Base-by-base conservation (phyloP, 441 rosid genomes). In the Erysimum cheiri region DNA sequence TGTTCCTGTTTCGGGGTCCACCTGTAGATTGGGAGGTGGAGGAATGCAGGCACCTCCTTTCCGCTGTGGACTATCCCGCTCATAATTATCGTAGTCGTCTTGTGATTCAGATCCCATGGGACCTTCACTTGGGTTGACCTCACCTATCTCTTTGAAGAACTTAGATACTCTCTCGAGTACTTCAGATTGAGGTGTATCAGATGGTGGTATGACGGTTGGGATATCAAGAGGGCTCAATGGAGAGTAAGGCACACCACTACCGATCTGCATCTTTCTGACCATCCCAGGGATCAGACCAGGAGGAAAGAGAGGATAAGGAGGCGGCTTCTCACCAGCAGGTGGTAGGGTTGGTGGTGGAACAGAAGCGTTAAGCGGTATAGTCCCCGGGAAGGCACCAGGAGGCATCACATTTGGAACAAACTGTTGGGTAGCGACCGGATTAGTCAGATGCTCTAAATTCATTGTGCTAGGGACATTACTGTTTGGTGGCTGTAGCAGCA, bases 181-280 rank as follows among this genome's bases (percentile, higher is more conserved):
- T 75, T 88, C 90, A 10, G 97, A 80, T 36, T 90, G 93, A 14
- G 96, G 83, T 71, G 82, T 82, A 43, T 67, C 80, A 15, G 99
- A 90, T 60, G 99, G 92, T 59, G 98, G 97, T 58, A 95, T 90
- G 32, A 85, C 67, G 3, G 93, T 90, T 47, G 99, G 99, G 78
- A 92, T 95, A 78, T 95, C 99, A 80, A 95, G 81, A 37, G 99
- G 98, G 79, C 95, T 87, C 78, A 95, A 57, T 61, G 98, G 89
- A 12, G 98, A 90, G 85, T 92, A 95, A 13, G 99, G 98, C 40
- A 95, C 99, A n/a, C 98, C 99, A 72, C 98, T 95, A 32, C 99
- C 99, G 4, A 94, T 85, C 83, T 94, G 98, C 97, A 90, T 94
- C 86, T 90, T 94, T 77, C 85, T 88, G 22, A 94, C 98, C 99